A percentile compares a stretch with the other conserved stretches of the same genome.
Evolutionary conservation across 2,329 filamentous ascomycete genomes (phyloP).

Genomic region (Trichoderma arundinaceum): DNA sequence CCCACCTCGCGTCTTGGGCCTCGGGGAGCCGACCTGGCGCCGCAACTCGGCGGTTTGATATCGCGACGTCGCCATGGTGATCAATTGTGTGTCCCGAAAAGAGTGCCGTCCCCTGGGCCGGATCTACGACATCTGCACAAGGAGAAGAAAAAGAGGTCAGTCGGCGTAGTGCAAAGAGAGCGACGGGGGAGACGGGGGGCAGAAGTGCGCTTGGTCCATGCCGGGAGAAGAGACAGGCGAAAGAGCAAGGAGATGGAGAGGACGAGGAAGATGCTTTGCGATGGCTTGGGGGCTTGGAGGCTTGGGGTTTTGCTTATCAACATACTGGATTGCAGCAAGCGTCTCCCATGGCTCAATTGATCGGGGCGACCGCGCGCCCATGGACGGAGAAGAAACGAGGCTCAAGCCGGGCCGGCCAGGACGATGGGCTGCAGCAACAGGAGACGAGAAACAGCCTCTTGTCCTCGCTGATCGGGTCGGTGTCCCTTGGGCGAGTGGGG

Average conservation of each 20-base stretch:
- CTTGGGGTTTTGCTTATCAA: conserved; percentile 35
- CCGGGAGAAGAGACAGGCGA: too few relatives aligned
- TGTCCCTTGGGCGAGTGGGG: conserved; percentile 22
- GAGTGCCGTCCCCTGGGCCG: conserved; percentile 45
- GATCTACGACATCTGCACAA: conserved; percentile 51
- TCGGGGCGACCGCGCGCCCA: conserved; percentile 51
- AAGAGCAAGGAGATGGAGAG: neutral
- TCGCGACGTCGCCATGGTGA: conserved; percentile 53
- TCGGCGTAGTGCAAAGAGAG: conserved; percentile 6
- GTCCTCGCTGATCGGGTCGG: conserved; percentile 19
- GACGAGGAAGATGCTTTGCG: neutral
- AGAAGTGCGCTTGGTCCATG: neutral
- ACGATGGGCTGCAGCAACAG: conserved; percentile 34
- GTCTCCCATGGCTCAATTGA: conserved; percentile 57
- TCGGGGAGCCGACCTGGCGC: conserved; percentile 61
- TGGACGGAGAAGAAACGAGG: conserved; percentile 41
- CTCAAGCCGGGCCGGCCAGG: conserved; percentile 34
- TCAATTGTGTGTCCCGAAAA: conserved; percentile 41
- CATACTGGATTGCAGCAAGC: conserved; percentile 53
- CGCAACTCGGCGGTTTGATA: conserved; percentile 55
- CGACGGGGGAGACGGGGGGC: conserved; percentile 1
- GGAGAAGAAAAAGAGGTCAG: conserved; percentile 31
- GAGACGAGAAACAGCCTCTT: conserved; percentile 15
- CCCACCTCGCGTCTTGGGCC: conserved; percentile 62
- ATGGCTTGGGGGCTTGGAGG: neutral